Conservation (phyloP, 2,329 filamentous ascomycete species). For the Bipolaris oryzae region DNA sequence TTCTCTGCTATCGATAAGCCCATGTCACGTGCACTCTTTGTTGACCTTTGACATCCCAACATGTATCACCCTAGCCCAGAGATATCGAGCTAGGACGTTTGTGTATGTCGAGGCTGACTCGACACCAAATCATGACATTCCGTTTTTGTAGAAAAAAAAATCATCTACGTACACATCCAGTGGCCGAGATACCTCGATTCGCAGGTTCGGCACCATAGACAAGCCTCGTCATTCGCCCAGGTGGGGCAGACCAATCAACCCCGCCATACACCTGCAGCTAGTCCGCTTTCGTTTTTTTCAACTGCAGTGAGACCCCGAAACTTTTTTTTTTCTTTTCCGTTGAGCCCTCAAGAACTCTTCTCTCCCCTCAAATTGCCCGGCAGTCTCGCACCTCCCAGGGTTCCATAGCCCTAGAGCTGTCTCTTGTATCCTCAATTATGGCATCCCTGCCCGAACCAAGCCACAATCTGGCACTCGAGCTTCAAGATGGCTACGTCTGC, state of each 20-base stretch:
- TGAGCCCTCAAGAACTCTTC: slow-evolving; percentile 23
- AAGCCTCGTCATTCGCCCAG: slow-evolving; percentile 12
- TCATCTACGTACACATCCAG: neutral
- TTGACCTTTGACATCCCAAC: neutral
- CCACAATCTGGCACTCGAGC: slow-evolving; percentile 81
- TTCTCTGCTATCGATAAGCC: no score
- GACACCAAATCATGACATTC: no score
- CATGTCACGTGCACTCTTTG: neutral
- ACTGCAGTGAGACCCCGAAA: slow-evolving; percentile 13
- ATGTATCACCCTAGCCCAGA: no score
- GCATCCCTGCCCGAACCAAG: slow-evolving; percentile 47
- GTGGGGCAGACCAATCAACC: slow-evolving; percentile 21
- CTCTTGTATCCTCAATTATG: slow-evolving; percentile 38
- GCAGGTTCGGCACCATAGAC: slow-evolving; percentile 6
- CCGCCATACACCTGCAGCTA: slow-evolving; percentile 18
- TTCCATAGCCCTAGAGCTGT: slow-evolving; percentile 44
- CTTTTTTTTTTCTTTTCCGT: slow-evolving; percentile 23
- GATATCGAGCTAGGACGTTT: no score
- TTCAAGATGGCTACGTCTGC: slow-evolving; percentile 88
- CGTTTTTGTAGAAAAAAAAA: no score
- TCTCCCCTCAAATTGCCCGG: slow-evolving; percentile 36
- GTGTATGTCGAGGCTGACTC: no score
- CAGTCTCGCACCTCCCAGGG: slow-evolving; percentile 42
- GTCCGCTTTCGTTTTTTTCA: slow-evolving; percentile 13
- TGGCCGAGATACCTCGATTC: neutral